Evolutionary conservation across 495 filamentous ascomycete genomes (phyloP), one percentile per base, ranked within the genome.

Genomic region (Penicillium flavigenum): DNA sequence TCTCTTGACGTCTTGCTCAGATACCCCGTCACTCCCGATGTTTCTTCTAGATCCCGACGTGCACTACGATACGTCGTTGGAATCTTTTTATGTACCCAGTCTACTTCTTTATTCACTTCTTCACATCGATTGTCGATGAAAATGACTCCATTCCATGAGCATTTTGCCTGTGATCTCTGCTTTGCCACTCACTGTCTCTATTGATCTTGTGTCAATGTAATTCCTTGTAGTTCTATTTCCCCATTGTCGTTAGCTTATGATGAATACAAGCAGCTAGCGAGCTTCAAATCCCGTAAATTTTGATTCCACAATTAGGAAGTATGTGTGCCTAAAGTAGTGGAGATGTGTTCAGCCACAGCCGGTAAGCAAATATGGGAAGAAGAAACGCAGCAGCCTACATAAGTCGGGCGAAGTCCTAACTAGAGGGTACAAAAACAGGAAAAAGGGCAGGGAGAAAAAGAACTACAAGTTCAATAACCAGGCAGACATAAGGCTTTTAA

Each of bases 21-120:
- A 78, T 78, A 76, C 73, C 73, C 66, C 69, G 69, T 67, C 66
- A 64, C 61, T 62, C 62, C 64, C 58, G 57, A 71, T 70, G 53
- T 69, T 72, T 69, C 63, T 67, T 68, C 66, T 66, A 65, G 67
- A 67, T 63, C 52, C 57, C 59, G 65, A 67, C 63, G 59, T 69
- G 59, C 54, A 62, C 44, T 54, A 31, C 50, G 45, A 54, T 60
- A 38, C 32, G 60, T 58, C 47, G 57, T 52, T 39, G 57, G 60
- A 63, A 48, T 59, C 51, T 34, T 8, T 66, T 64, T 58, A 31
- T 60, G 42, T 66, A 58, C 47, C 50, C 45, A 63, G 53, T 54
- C 61, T 59, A 45, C 52, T 57, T 26, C 19, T 27, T 22, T 29
- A 42, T 52, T 56, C 42, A 52, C 57, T 44, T 55, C 38, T 48